Evolutionary conservation across 1,284 basidiomycete species (phyloP), one percentile per base, ranked within the genome.

Genomic region (Trichosporon sp.): DNA sequence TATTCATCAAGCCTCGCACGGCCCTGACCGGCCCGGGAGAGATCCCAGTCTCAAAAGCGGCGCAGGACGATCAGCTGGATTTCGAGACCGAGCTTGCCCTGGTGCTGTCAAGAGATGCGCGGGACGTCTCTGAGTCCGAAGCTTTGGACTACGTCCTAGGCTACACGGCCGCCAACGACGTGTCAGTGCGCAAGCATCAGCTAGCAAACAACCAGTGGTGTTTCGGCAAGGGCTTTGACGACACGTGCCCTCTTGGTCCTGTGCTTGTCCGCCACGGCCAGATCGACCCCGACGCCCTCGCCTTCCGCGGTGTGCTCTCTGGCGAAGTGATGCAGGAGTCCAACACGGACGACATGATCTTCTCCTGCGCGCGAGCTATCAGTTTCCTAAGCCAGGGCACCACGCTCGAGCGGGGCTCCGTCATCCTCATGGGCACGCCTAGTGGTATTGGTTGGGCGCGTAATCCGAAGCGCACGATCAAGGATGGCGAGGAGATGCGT

Each of bases 341-440:
- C 6, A 62, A 67, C 33, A 64, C 68, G 16, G 80, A 77, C 61
- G 80, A 81, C 63, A 67, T 81, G 37, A 81, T 81, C 69, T 82
- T 82, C 63, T 72, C 74, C 16, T 73, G 81, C 19, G 75, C 76
- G n/a, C 74, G 77, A 54, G 78, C 81, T 60, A 71, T 82, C 61
- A 83, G 90, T 0, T 89, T 87, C 82, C 85, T 94, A 33, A 92
- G 90, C 1, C 88, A 92, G 74, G 91, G 88, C 0, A 92, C 92
- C 2, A 95, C 92, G 0, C 85, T 96, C 25, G 85, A 87, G 67
- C 86, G 89, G 0, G 93, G 92, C 0, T 87, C 88, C 0, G 82
- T 93, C 67, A 89, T 94, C 71, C 84, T 90, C 70, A 93, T 90
- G 61, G 76, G 77, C 4, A 82, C 80, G 0, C 80, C 80, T 0